phyloP scores from a whole-genome alignment of 352 stramenopile species.

The Globisporangium nagaii region DNA sequence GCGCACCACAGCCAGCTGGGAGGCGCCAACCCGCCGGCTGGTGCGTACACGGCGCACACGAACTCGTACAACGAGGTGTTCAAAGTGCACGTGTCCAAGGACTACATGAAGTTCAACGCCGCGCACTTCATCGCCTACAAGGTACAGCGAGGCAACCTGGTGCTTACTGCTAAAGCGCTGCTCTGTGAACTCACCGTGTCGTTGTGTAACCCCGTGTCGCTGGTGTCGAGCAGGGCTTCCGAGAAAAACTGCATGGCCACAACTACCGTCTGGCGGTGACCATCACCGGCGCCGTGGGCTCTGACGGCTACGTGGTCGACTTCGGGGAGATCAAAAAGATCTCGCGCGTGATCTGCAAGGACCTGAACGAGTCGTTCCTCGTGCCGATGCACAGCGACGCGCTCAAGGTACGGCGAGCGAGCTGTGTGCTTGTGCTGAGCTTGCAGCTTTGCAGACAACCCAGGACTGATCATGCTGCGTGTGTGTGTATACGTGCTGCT shows the following conservation, averaged over 20 bases:
- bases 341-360: conserved; percentile 91
- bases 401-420: conserved; percentile 70
- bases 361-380: conserved; percentile 97
- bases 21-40: not conserved
- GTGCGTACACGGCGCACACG: conserved; percentile 9
- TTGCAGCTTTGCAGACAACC: no score
- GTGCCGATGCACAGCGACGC: conserved; percentile 94
- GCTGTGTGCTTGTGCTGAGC: not conserved
- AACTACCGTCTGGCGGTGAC: conserved; percentile 96
- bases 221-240: conserved; percentile 74
- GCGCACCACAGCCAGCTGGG: not conserved
- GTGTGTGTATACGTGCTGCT: not conserved
- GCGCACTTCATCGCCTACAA: conserved; percentile 90
- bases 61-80: conserved; percentile 69
- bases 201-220: not conserved
- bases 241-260: conserved; percentile 96
- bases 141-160: conserved; percentile 17
- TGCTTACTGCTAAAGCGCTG: not conserved
- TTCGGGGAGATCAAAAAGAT: conserved; percentile 98
- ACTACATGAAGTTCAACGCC: conserved; percentile 91
- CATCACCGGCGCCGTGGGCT: conserved; percentile 78
- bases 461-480: no score
- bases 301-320: conserved; percentile 96
- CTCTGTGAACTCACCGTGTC: not conserved
- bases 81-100: conserved; percentile 86